phyloP scores from a whole-genome alignment of 768 basidiomycete genomes.

The Tephrocybe sp. region DNA sequence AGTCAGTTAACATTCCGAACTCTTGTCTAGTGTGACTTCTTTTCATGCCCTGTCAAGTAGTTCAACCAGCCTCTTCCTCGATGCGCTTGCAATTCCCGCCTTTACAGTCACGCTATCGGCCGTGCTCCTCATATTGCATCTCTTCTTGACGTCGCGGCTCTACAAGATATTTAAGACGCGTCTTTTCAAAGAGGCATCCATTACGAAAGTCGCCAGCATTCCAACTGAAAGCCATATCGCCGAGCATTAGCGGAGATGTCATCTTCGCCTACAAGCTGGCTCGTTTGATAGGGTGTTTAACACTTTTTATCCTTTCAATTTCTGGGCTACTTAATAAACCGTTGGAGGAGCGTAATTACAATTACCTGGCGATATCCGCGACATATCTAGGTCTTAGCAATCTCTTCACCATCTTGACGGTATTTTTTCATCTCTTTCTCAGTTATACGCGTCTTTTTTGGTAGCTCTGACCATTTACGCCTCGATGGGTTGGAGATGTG shows the following conservation, averaged over 20 bases:
- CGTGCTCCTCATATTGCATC: conserved; percentile 13
- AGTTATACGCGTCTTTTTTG: conserved; percentile 48
- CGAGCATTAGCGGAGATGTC: conserved; percentile 42
- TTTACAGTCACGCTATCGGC: conserved; percentile 18
- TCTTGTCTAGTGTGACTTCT: too few species aligned
- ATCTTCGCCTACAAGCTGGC: conserved; percentile 49
- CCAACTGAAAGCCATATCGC: conserved; percentile 35
- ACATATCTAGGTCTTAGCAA: conserved; percentile 27
- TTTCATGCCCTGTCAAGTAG: too few species aligned
- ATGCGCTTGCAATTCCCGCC: conserved; percentile 19
- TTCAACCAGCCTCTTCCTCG: background rate
- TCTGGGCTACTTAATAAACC: conserved; percentile 19
- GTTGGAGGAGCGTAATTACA: conserved; percentile 25
- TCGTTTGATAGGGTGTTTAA: conserved; percentile 43
- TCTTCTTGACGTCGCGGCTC: conserved; percentile 6
- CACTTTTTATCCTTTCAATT: conserved; percentile 51
- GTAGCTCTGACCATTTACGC: conserved; percentile 40
- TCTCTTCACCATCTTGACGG: background rate
- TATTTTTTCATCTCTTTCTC: background rate
- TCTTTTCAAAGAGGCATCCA: background rate
- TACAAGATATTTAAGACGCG: conserved; percentile 5
- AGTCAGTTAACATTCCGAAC: background rate
- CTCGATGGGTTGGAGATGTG: conserved; percentile 34
- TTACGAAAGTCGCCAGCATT: conserved; percentile 1
- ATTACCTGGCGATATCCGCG: conserved; percentile 30